Evolutionary conservation across 371 early-diverging fungal species (phyloP).

Genomic region (Capillidium rhysosporum): DNA sequence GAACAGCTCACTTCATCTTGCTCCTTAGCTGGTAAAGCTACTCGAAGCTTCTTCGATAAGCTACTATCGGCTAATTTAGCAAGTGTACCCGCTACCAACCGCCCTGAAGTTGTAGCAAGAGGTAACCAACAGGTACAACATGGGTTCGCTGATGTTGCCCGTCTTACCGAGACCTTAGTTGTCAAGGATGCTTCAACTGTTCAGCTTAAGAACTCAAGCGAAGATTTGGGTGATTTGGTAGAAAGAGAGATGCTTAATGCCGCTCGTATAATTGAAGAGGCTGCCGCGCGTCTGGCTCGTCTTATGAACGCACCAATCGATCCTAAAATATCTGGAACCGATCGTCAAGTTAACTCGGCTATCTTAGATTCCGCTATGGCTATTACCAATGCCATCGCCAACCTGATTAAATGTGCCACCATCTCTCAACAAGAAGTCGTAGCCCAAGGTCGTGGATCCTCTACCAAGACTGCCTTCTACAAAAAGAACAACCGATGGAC

Average conservation of each 20-base stretch:
- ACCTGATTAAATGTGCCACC: constrained; percentile 84
- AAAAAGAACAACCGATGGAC: constrained; percentile 98
- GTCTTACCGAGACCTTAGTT: constrained; percentile 53
- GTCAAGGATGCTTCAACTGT: constrained; percentile 32
- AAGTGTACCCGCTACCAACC: constrained; percentile 39
- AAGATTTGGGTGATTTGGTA: constrained; percentile 76
- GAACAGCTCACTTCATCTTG: constrained; percentile 58
- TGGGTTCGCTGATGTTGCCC: constrained; percentile 42
- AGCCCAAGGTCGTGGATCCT: constrained; percentile 67
- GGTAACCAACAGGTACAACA: constrained; percentile 56
- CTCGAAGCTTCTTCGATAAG: constrained; percentile 59
- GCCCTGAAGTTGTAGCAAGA: constrained; percentile 46
- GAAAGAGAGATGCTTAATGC: constrained; percentile 87
- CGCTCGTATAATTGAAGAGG: constrained; percentile 80
- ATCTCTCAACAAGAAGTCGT: constrained; percentile 93
- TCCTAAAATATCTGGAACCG: constrained; percentile 39
- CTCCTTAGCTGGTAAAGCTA: constrained; percentile 36
- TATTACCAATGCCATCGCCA: constrained; percentile 82
- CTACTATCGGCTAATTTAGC: constrained; percentile 61
- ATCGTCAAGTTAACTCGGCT: constrained; percentile 76
- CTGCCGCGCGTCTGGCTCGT: constrained; percentile 57
- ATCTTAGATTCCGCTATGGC: constrained; percentile 80
- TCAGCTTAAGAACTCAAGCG: constrained; percentile 37
- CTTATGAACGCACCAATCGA: constrained; percentile 56
- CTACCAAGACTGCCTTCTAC: constrained; percentile 83